These are phyloP conservation scores for Hymenoscyphus linearis DNA, from an alignment of 2,329 filamentous ascomycete species.

Conservation along the genomic window DNA sequence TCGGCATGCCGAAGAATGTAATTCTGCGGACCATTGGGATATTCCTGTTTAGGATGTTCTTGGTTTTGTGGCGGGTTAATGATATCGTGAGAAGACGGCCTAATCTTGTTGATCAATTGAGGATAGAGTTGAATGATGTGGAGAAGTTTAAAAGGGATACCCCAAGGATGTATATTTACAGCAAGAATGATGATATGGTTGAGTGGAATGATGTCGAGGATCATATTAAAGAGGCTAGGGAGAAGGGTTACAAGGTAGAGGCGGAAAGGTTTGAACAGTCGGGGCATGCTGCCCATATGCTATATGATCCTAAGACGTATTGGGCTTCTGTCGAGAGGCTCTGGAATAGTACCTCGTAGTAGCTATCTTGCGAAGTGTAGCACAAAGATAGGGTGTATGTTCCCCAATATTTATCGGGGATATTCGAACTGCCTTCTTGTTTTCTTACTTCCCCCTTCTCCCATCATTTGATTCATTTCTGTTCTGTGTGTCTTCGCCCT, in stretches of 20 bases:
- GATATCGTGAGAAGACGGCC: conserved; percentile 8
- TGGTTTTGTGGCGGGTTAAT: conserved; percentile 4
- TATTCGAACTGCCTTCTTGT: too few species aligned
- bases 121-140: conserved; percentile 23
- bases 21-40: conserved; percentile 13
- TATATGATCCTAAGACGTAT: conserved; percentile 20
- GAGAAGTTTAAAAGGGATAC: conserved; percentile 14
- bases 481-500: too few species aligned
- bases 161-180: conserved; percentile 27
- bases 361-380: not conserved
- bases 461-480: too few species aligned
- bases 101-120: conserved; percentile 14
- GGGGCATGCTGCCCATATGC: conserved; percentile 24
- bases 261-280: conserved; percentile 20
- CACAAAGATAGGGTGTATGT: too few species aligned
- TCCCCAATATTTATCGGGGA: too few species aligned
- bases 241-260: conserved; percentile 16
- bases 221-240: conserved; percentile 24
- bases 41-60: conserved; percentile 11
- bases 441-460: too few species aligned
- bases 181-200: conserved; percentile 25
- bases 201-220: conserved; percentile 24
- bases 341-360: conserved; percentile 14
- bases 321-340: conserved; percentile 22
- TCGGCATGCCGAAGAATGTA: conserved; percentile 24